Percentiles rank a stretch among this genome's conserved stretches.
Conservation (phyloP, 306 rosid species). For the Pyrus betulifolia region DNA sequence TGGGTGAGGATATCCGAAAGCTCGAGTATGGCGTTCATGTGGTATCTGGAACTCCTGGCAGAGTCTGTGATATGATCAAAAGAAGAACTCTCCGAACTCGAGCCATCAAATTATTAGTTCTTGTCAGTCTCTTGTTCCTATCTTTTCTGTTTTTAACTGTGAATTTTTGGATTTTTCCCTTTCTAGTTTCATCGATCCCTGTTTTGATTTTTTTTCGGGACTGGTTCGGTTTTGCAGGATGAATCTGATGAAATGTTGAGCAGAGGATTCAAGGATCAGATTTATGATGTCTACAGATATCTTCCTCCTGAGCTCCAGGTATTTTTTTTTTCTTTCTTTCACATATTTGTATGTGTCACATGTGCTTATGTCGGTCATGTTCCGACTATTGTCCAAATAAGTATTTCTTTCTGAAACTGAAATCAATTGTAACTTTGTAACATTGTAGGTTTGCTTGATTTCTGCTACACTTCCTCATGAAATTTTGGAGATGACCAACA, state of each 20-base stretch:
- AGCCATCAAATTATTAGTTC: conserved; percentile 74
- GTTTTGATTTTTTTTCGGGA: not conserved
- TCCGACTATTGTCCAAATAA: not conserved
- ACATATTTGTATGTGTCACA: not conserved
- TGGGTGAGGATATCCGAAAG: conserved; percentile 91
- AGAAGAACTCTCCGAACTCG: conserved; percentile 93
- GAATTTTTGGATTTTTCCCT: not conserved
- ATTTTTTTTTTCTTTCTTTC: conserved; percentile 12
- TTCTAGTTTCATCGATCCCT: not conserved
- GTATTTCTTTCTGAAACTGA: conserved; percentile 4
- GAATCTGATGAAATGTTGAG: conserved; percentile 99
- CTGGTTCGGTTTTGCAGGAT: conserved; percentile 40
- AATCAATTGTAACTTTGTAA: conserved; percentile 14
- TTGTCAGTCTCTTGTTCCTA: conserved; percentile 40
- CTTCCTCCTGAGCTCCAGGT: conserved; percentile 99
- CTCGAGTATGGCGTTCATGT: conserved; percentile 95
- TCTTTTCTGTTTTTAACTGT: not conserved
- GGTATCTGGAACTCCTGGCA: conserved; percentile 98
- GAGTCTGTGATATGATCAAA: conserved; percentile 97
- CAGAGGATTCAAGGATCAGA: conserved; percentile 98
- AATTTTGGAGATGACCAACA: conserved; percentile 90
- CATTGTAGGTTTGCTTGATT: conserved; percentile 72
- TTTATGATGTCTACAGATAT: conserved; percentile 92
- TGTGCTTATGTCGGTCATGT: not conserved
- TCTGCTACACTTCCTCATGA: conserved; percentile 99